Conservation (phyloP, 2,329 filamentous ascomycete genomes). For the Cercospora nicotianae region DNA sequence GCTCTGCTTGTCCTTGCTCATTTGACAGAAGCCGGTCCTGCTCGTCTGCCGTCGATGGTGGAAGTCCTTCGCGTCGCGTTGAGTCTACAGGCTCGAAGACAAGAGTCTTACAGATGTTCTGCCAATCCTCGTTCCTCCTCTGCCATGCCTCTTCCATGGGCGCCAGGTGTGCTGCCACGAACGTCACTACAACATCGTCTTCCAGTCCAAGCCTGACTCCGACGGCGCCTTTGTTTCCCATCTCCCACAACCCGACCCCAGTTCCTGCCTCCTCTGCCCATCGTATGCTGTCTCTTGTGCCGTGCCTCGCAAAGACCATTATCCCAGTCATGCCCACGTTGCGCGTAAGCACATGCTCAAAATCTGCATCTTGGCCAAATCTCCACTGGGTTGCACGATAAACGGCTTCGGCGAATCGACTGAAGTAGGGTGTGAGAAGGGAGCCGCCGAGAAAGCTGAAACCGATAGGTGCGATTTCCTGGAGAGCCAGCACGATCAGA, state of each 20-base stretch:
- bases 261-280: slow-evolving; percentile 75
- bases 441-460: slow-evolving; percentile 83
- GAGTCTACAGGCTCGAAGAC: slow-evolving; percentile 58
- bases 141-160: slow-evolving; percentile 79
- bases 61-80: slow-evolving; percentile 19
- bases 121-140: slow-evolving; percentile 84
- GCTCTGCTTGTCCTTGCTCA: neutral
- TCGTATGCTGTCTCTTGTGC: slow-evolving; percentile 57
- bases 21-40: slow-evolving; percentile 21
- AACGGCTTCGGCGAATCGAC: slow-evolving; percentile 69
- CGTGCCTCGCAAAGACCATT: slow-evolving; percentile 74
- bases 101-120: slow-evolving; percentile 73
- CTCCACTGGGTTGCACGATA: slow-evolving; percentile 43
- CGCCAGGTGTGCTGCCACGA: slow-evolving; percentile 84
- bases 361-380: slow-evolving; percentile 62
- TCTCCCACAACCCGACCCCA: slow-evolving; percentile 79
- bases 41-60: slow-evolving; percentile 24
- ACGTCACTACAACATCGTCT: slow-evolving; percentile 64
- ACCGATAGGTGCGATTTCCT: slow-evolving; percentile 84
- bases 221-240: slow-evolving; percentile 95
- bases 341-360: slow-evolving; percentile 67
- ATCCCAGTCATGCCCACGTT: slow-evolving; percentile 89
- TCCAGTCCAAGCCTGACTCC: slow-evolving; percentile 69
- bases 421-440: slow-evolving; percentile 73
- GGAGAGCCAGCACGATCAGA: slow-evolving; percentile 68